These are phyloP conservation scores for Moniliella sp. DNA, from an alignment of 1,284 basidiomycete species.

Conservation along the genomic window DNA sequence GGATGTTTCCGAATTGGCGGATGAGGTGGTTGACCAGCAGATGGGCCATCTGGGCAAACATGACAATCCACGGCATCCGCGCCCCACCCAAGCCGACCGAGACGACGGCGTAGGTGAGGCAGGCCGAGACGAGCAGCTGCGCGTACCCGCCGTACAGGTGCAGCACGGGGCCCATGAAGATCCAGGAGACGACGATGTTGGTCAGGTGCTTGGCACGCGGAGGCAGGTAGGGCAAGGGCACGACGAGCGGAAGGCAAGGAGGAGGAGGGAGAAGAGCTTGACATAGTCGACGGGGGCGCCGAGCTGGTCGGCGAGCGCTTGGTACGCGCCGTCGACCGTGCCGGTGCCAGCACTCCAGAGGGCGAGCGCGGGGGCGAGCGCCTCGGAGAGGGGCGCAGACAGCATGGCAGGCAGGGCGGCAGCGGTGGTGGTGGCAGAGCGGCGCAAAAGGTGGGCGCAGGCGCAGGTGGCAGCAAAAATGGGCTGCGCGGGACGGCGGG, in stretches of 20 bases:
- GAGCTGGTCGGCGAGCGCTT: not conserved
- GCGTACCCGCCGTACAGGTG: conserved; percentile 51
- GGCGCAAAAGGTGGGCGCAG: no score
- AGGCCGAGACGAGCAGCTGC: conserved; percentile 51
- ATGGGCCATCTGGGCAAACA: conserved; percentile 23
- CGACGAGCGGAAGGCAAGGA: conserved; percentile 19
- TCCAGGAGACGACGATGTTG: conserved; percentile 50
- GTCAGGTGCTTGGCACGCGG: conserved; percentile 48
- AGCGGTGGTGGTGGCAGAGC: no score
- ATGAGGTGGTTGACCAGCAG: conserved; percentile 24
- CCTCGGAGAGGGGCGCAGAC: no score
- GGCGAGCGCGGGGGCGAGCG: no score
- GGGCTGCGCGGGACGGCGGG: no score
- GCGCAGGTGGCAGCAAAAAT: no score
- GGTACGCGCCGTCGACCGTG: no score
- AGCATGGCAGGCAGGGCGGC: no score
- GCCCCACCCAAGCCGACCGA: conserved; percentile 29
- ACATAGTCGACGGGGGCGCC: not conserved
- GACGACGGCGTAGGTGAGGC: conserved; percentile 55
- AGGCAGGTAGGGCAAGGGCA: conserved; percentile 12
- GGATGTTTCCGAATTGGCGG: conserved; percentile 24
- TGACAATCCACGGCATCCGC: conserved; percentile 28
- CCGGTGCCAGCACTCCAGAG: no score
- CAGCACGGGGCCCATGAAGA: conserved; percentile 61
- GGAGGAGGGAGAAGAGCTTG: no score